Conservation (phyloP, 805 yeast genomes). For the Metschnikowia dekortorum region DNA sequence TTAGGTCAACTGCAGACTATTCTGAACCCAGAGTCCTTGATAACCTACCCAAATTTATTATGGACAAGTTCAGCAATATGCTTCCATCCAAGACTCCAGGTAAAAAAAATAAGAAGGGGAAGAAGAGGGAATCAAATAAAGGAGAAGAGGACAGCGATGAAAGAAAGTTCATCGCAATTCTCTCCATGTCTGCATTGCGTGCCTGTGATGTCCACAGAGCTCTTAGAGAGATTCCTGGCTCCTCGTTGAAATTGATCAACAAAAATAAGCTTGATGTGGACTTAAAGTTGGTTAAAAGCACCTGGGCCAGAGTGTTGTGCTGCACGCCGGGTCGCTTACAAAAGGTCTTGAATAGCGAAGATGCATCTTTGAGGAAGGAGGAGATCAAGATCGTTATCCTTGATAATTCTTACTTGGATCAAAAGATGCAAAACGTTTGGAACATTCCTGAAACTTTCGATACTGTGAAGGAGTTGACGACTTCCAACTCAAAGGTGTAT, state of each 20-base stretch:
- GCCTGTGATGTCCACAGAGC: slow-evolving; percentile 83
- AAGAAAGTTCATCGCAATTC: slow-evolving; percentile 45
- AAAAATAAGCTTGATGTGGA: slow-evolving; percentile 72
- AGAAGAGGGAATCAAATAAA: slow-evolving; percentile 25
- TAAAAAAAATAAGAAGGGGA: slow-evolving; percentile 25
- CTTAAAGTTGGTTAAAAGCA: slow-evolving; percentile 38
- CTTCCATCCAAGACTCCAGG: slow-evolving; percentile 31
- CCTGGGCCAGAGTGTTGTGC: slow-evolving; percentile 49
- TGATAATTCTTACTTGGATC: slow-evolving; percentile 59
- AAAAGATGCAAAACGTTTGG: slow-evolving; percentile 57
- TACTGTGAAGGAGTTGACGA: slow-evolving; percentile 38
- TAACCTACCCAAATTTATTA: slow-evolving; percentile 53
- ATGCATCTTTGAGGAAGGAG: slow-evolving; percentile 33
- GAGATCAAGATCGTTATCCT: slow-evolving; percentile 53
- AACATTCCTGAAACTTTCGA: slow-evolving; percentile 47
- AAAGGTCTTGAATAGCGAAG: slow-evolving; percentile 44
- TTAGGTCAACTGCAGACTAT: slow-evolving; percentile 61
- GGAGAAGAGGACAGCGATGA: slow-evolving; percentile 18
- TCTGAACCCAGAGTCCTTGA: slow-evolving; percentile 48
- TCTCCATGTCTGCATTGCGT: slow-evolving; percentile 76
- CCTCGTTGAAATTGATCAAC: slow-evolving; percentile 66
- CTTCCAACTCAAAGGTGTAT: slow-evolving; percentile 46
- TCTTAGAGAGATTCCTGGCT: slow-evolving; percentile 42
- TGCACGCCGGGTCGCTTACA: slow-evolving; percentile 60
- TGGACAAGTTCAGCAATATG: slow-evolving; percentile 44